Percentiles rank a stretch among this genome's conserved stretches.
Evolutionary conservation across 2,329 filamentous ascomycete species (phyloP).

Genomic region (Teratosphaeria zuluensis): DNA sequence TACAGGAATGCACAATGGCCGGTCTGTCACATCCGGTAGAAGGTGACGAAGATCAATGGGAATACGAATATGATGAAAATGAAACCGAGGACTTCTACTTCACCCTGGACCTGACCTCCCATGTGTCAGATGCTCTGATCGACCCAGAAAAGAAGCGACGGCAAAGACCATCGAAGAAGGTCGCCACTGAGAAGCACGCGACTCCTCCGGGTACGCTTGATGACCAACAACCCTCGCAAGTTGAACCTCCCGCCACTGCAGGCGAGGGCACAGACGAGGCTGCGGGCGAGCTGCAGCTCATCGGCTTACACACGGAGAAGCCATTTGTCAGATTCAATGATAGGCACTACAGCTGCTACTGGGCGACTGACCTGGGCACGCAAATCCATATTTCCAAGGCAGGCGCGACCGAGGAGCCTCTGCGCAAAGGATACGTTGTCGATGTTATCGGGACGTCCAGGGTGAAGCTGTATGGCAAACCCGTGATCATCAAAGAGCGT

Average conservation of each 20-base stretch:
- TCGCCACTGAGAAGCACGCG: not conserved
- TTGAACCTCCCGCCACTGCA: not conserved
- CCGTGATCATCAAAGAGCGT: conserved; percentile 42
- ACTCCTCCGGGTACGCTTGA: not conserved
- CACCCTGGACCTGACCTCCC: conserved; percentile 47
- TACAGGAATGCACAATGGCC: not conserved
- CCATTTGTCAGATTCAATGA: conserved; percentile 74
- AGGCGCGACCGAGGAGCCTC: conserved; percentile 32
- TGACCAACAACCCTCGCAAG: not conserved
- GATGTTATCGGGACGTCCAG: conserved; percentile 64
- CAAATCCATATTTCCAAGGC: conserved; percentile 50
- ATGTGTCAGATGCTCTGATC: conserved; percentile 14
- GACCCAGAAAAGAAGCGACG: not conserved
- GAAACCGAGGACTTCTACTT: conserved; percentile 52
- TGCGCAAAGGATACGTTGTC: conserved; percentile 47
- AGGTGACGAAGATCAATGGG: conserved; percentile 44
- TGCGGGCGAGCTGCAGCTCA: conserved; percentile 54
- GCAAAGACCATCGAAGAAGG: not conserved
- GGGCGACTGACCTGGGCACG: conserved; percentile 76
- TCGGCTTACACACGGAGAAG: conserved; percentile 67
- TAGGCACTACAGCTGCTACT: conserved; percentile 67
- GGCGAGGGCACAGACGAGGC: conserved; percentile 15
- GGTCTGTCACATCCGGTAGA: conserved; percentile 9
- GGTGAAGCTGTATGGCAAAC: conserved; percentile 58
- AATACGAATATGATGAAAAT: conserved; percentile 51